Percentiles rank a stretch among this genome's conserved stretches.
phyloP scores from a whole-genome alignment of 2,329 filamentous ascomycete species.

The Nemania sp. region DNA sequence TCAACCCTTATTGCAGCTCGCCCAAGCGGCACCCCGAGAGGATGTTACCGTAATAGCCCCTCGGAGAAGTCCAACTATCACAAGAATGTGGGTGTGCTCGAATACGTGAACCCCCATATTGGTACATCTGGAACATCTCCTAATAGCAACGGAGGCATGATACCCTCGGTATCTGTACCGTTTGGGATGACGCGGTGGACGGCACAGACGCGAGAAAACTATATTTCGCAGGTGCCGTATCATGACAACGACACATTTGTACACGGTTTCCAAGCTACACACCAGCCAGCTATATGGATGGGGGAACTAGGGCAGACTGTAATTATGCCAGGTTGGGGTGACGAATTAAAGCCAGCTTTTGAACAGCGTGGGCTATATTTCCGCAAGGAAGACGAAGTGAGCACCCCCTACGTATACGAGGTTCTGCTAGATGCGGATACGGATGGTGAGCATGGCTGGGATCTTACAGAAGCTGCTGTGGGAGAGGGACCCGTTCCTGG shows the following conservation, averaged over 20 bases:
- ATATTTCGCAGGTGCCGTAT: constrained; percentile 62
- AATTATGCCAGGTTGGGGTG: constrained; percentile 55
- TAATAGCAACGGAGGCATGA: constrained; percentile 54
- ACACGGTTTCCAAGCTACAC: constrained; percentile 63
- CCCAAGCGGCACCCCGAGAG: constrained; percentile 7
- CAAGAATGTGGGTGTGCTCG: constrained; percentile 47
- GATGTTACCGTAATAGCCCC: background rate
- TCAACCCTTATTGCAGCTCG: constrained; percentile 9
- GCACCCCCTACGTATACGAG: constrained; percentile 61
- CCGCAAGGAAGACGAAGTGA: constrained; percentile 56
- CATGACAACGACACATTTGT: constrained; percentile 57
- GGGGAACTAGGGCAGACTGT: constrained; percentile 61
- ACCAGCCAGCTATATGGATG: constrained; percentile 66
- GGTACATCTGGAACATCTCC: constrained; percentile 51
- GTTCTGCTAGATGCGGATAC: constrained; percentile 56
- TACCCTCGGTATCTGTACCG: constrained; percentile 54
- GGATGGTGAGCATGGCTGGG: constrained; percentile 50
- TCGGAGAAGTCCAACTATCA: constrained; percentile 44
- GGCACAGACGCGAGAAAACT: constrained; percentile 61
- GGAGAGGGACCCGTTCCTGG: constrained; percentile 54
- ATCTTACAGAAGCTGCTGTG: constrained; percentile 51
- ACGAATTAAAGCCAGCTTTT: constrained; percentile 52
- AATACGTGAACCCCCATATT: constrained; percentile 52
- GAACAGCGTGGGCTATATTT: constrained; percentile 57
- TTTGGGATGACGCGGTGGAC: constrained; percentile 66